A percentile compares a stretch with the other conserved stretches of the same genome.
Conservation (phyloP, 192 early-diverging fungal genomes). For the Podila verticillata region DNA sequence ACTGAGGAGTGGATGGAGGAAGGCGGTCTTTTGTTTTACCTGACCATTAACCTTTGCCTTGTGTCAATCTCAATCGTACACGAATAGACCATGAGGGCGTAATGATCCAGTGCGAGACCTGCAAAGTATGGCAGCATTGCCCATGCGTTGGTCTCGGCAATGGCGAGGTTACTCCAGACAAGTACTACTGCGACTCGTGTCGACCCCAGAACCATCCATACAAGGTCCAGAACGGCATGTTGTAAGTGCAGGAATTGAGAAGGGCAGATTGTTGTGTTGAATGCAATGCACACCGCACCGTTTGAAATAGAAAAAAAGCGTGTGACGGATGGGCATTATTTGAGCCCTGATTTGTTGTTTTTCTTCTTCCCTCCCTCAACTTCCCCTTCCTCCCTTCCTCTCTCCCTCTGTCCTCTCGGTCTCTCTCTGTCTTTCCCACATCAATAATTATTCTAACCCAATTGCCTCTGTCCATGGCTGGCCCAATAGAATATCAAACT, state of each 20-base stretch:
- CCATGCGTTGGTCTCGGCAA: slow-evolving; percentile 86
- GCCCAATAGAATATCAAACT: slow-evolving; percentile 21
- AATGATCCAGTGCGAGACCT: slow-evolving; percentile 96
- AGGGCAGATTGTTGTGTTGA: too few species aligned
- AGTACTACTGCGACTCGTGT: slow-evolving; percentile 95
- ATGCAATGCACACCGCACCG: too few species aligned
- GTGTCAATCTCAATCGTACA: slow-evolving; percentile 2
- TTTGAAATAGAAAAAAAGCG: too few species aligned
- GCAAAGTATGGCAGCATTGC: slow-evolving; percentile 95
- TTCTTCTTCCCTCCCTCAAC: too few species aligned
- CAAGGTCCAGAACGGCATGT: slow-evolving; percentile 52
- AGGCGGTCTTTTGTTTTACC: too few species aligned
- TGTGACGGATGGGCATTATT: too few species aligned
- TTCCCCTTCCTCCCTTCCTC: not conserved
- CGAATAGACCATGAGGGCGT: slow-evolving; percentile 66
- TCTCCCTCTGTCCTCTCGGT: slow-evolving; percentile 7
- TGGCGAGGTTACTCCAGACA: slow-evolving; percentile 81
- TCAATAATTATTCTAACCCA: not conserved
- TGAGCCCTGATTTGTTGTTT: too few species aligned
- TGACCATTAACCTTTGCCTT: too few species aligned
- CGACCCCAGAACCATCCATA: slow-evolving; percentile 82
- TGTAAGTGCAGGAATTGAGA: slow-evolving; percentile 30
- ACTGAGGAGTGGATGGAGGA: not conserved
- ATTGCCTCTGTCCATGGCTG: not conserved
- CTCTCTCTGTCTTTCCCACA: not conserved